These are phyloP conservation scores for Tetrastigma voinierianum DNA, from an alignment of 164 flowering plant genomes.

Conservation along the genomic window DNA sequence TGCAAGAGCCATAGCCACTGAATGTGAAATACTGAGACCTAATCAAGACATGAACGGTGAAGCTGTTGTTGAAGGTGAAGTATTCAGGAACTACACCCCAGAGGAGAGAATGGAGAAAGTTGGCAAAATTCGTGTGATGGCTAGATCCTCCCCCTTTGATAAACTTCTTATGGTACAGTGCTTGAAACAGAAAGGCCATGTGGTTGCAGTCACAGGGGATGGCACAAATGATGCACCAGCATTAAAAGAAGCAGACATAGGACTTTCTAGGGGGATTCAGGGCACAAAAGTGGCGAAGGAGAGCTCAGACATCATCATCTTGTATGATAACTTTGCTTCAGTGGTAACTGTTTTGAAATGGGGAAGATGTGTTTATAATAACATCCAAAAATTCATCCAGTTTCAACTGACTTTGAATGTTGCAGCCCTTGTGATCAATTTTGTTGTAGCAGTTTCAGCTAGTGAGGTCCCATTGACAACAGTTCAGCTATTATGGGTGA, in stretches of 20 bases:
- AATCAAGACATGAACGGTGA: conserved; percentile 17
- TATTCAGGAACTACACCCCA: conserved; percentile 41
- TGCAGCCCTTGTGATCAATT: conserved; percentile 59
- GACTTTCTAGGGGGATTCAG: conserved; percentile 65
- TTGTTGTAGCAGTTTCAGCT: conserved; percentile 58
- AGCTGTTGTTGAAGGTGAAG: conserved; percentile 50
- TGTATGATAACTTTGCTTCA: conserved; percentile 61
- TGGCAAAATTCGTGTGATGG: conserved; percentile 59
- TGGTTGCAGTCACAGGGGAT: conserved; percentile 72
- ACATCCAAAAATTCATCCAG: conserved; percentile 75
- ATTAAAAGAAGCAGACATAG: conserved; percentile 55
- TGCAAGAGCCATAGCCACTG: conserved; percentile 61
- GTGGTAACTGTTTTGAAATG: conserved; percentile 49
- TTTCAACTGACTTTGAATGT: conserved; percentile 71
- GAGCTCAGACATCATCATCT: conserved; percentile 62
- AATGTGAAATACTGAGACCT: conserved; percentile 54
- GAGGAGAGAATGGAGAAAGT: conserved; percentile 46
- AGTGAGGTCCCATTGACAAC: conserved; percentile 65
- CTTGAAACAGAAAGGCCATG: conserved; percentile 59
- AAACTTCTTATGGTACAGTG: conserved; percentile 67
- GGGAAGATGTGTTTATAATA: conserved; percentile 64
- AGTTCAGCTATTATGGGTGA: conserved; percentile 70
- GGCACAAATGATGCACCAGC: conserved; percentile 70
- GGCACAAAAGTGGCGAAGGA: conserved; percentile 74
- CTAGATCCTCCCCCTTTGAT: conserved; percentile 66